A percentile compares a stretch with the other conserved stretches of the same genome.
Evolutionary conservation across 176 grass and related monocot genomes (phyloP).

Genomic region (Calamus simplicifolius): DNA sequence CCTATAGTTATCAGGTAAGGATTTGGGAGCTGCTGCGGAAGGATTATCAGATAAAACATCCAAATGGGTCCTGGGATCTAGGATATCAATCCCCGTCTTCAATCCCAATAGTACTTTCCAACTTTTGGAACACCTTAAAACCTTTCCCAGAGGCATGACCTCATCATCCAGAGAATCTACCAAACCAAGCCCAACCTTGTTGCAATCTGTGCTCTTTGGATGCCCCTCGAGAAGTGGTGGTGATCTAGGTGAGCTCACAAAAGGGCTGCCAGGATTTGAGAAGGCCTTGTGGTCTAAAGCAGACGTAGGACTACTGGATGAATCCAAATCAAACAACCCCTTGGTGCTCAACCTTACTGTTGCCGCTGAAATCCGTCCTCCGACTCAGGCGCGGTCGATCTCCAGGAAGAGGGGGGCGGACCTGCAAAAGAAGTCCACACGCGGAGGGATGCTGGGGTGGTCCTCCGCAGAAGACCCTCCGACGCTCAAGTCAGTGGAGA

Average conservation of each 20-base stretch:
- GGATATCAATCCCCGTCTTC: constrained; percentile 32
- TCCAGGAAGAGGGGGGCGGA: too few relatives aligned
- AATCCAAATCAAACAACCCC: constrained; percentile 49
- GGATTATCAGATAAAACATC: not conserved
- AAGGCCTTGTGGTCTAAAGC: constrained; percentile 60
- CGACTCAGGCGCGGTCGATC: too few relatives aligned
- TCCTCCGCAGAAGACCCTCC: too few relatives aligned
- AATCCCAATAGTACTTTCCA: constrained; percentile 38
- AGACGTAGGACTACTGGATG: constrained; percentile 82
- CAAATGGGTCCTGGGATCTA: not conserved
- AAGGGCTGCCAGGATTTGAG: constrained; percentile 29
- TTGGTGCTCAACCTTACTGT: constrained; percentile 59
- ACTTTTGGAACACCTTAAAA: constrained; percentile 9
- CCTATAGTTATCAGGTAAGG: constrained; percentile 13
- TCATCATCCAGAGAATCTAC: constrained; percentile 47
- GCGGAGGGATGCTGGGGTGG: too few relatives aligned
- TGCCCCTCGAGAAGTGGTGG: constrained; percentile 26
- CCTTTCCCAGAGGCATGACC: constrained; percentile 5
- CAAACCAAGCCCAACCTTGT: constrained; percentile 54
- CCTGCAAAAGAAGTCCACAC: too few relatives aligned
- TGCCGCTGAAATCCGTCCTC: too few relatives aligned
- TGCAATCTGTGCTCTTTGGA: constrained; percentile 34
- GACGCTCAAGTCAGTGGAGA: too few relatives aligned
- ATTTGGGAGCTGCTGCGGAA: constrained; percentile 27
- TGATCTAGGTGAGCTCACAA: constrained; percentile 25